A percentile compares a stretch with the other conserved stretches of the same genome.
phyloP scores from a whole-genome alignment of 2,329 filamentous ascomycete genomes.

The Pseudogymnoascus verrucosus region DNA sequence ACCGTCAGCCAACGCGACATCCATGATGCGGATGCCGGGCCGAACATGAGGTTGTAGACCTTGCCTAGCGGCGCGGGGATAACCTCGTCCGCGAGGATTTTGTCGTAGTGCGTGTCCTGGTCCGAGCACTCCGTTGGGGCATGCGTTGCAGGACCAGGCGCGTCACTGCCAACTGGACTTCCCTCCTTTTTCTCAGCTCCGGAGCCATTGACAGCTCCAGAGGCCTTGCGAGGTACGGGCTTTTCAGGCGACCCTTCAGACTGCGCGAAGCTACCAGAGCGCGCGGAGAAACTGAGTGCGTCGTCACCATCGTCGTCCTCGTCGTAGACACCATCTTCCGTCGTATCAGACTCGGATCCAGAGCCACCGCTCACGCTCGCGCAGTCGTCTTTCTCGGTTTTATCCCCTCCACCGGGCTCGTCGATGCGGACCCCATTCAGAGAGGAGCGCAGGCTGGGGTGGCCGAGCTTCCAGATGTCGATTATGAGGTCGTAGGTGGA shows the following conservation, averaged over 20 bases:
- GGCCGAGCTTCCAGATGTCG: conserved; percentile 96
- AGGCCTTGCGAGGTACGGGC: conserved; percentile 62
- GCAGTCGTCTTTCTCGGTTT: conserved; percentile 72
- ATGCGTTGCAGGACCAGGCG: conserved; percentile 77
- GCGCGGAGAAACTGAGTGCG: conserved; percentile 42
- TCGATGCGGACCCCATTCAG: conserved; percentile 81
- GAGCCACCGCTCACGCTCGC: conserved; percentile 35
- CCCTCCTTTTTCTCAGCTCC: conserved; percentile 45
- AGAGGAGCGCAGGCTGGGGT: conserved; percentile 84
- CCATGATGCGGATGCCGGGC: conserved; percentile 67
- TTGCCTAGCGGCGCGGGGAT: conserved; percentile 85
- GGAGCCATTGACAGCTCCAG: conserved; percentile 44
- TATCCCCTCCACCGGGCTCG: conserved; percentile 73
- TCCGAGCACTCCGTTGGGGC: conserved; percentile 81
- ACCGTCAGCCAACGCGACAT: conserved; percentile 79
- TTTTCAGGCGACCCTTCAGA: conserved; percentile 52
- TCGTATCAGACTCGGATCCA: conserved; percentile 48
- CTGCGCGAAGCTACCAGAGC: conserved; percentile 32
- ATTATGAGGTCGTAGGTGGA: conserved; percentile 95
- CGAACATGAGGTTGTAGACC: conserved; percentile 83
- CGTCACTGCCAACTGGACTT: conserved; percentile 50
- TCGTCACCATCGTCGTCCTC: conserved; percentile 61
- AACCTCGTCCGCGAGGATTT: conserved; percentile 73
- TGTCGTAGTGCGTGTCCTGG: conserved; percentile 70
- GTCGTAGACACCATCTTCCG: conserved; percentile 36